Evolutionary conservation across 2,329 filamentous ascomycete genomes (phyloP), one percentile per base, ranked within the genome.

Genomic region (Nemania diffusa): DNA sequence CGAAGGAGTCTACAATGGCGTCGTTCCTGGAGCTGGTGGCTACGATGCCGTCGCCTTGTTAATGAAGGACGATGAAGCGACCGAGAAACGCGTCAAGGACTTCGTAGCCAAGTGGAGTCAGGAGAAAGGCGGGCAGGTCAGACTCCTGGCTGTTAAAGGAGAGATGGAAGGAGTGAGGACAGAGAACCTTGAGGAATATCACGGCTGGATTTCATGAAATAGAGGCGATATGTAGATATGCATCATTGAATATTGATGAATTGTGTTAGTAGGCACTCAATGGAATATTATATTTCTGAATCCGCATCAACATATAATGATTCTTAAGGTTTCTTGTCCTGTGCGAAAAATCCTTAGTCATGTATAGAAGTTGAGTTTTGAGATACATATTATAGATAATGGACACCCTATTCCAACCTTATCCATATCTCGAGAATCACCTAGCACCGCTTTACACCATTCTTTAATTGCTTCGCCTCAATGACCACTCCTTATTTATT

Each of bases 21-120:
- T 98, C 0, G 96, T 97, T 0, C 96, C 96, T 0, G 96, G 96
- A 0, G 96, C 96, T 0, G 96, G 96, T 9, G 96, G 96, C 0
- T 97, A 92, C 76, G 96, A 99, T 82, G 96, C 96, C 1, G 85
- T 97, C 62, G 92, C 91, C 0, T 79, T 99, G 67, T 79, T 99
- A 66, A 88, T 97, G 71, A 85, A 87, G 74, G 92, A 97, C 73
- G 89, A 92, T 60, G 84, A 84, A 40, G 85, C 85, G 56, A 92
- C 92, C 1, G 81, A 91, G 62, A 76, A 77, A 24, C 81, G 83
- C 13, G 79, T 98, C 24, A 84, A 86, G 69, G 79, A 81, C 50
- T 89, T 93, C 50, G 79, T 97, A 65, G 81, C 81, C 22, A 80
- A 81, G 27, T 98, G 93, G 90, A 89, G 84, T 67, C 73, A 78